Percentiles rank a stretch among this genome's conserved stretches.
Evolutionary conservation across 192 early-diverging fungal species (phyloP).

Genomic region (Backusella mclennaniae): DNA sequence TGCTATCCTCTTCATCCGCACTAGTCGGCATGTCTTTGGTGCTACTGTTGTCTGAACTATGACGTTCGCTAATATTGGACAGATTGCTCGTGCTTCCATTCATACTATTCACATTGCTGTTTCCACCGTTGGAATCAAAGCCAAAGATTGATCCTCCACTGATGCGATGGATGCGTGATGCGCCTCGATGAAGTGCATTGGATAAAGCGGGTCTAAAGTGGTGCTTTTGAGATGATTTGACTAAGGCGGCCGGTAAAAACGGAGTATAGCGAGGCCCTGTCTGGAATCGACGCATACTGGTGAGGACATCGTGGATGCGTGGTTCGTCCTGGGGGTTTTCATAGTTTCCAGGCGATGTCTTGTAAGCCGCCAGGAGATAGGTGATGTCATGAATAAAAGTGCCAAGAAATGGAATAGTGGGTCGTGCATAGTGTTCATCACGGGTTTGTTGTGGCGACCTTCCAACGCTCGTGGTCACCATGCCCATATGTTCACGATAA

Average conservation of each 20-base stretch:
- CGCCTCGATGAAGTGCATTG: conserved; percentile 51
- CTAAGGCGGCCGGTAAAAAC: conserved; percentile 41
- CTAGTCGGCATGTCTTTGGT: not conserved
- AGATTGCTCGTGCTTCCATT: not conserved
- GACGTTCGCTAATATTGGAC: not conserved
- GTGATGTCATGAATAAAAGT: conserved; percentile 78
- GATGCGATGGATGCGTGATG: conserved; percentile 39
- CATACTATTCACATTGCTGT: not conserved
- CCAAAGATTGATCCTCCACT: conserved; percentile 27
- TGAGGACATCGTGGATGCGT: conserved; percentile 62
- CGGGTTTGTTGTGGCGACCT: conserved; percentile 20
- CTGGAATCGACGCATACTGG: conserved; percentile 55
- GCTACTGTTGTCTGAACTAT: not conserved
- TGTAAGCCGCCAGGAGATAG: conserved; percentile 66
- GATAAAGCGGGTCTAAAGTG: conserved; percentile 57
- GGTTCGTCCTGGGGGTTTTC: conserved; percentile 42
- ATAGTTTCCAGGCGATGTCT: conserved; percentile 31
- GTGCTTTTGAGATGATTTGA: conserved; percentile 51
- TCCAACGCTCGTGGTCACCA: conserved; percentile 29
- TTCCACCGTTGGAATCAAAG: conserved; percentile 27
- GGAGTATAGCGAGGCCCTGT: conserved; percentile 58
- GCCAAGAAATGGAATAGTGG: conserved; percentile 74
- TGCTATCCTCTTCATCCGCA: conserved; percentile 58
- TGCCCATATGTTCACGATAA: conserved; percentile 63
- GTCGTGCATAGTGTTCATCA: conserved; percentile 41